Evolutionary conservation across 23 red algal genomes (phyloP), one percentile per base, ranked within the genome.

Genomic region (Gracilaria domingensis): DNA sequence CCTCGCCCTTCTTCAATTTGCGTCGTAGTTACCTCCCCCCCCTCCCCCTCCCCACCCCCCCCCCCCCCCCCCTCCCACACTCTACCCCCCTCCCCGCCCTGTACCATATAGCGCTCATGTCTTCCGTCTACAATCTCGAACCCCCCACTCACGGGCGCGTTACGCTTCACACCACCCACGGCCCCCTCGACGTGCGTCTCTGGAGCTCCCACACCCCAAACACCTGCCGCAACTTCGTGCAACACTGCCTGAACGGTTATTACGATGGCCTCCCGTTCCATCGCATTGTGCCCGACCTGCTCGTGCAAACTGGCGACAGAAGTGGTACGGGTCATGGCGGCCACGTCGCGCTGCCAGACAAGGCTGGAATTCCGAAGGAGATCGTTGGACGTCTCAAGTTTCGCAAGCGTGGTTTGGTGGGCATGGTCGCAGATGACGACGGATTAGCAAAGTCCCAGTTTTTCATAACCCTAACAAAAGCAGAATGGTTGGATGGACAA

Each of bases 391-490:
- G 87, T 67, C 65, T 91, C 38, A 91, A 81, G 57, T 91, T 91
- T 91, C 87, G 87, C 24, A 74, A 56, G 26, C 73, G 75, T 18
- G 87, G 75, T 7, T 33, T 91, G 47, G 87, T 81, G 30, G 87
- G 47, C 44, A 80, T 91, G 73, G 87, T 91, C 37, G 87, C 73
- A 36, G 75, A 91, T 44, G 83, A 87, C 49, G 83, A 37, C 11
- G 79, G 79, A 32, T 25, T 59, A n/a, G 30, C 35, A 59, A 82
- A 82, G 49, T 65, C 54, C 7, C 95, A 97, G 84, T 97, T 97
- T 90, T 97, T 97, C 61, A 88, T 97, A 79, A 91, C 78, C 33
- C 81, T 93, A 9, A 55, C 66, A 67, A 87, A 89, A 59, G 83
- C 95, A 61, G 64, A 85, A 14, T 97, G 89, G 89, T 51, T 97